phyloP scores from a whole-genome alignment of 2,329 filamentous ascomycete species.

The Xylariales sp. region DNA sequence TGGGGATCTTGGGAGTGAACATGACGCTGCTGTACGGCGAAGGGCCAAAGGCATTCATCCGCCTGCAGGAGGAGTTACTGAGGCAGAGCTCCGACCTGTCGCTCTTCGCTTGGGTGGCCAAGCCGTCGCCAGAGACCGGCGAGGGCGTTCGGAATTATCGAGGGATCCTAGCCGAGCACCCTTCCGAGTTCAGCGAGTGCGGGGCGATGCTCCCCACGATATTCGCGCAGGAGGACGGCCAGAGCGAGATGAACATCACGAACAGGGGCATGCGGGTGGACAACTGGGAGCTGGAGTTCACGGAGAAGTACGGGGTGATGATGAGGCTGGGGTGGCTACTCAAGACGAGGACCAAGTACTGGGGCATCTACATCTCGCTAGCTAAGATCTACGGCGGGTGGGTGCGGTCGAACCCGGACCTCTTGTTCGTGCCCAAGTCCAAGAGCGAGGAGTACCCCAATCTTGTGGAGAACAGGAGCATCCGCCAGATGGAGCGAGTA shows the following conservation, averaged over 20 bases:
- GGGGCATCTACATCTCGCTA: not conserved
- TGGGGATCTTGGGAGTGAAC: slow-evolving; percentile 25
- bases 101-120: slow-evolving; percentile 2
- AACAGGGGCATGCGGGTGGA: not conserved
- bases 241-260: not conserved
- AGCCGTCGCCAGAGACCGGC: not conserved
- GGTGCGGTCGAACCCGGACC: not conserved
- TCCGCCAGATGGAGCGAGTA: too few relatives aligned
- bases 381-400: not conserved
- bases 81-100: not conserved
- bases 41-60: slow-evolving; percentile 19
- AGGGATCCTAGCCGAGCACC: not conserved
- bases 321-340: not conserved
- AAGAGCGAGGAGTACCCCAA: too few relatives aligned
- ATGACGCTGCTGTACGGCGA: slow-evolving; percentile 28
- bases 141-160: not conserved
- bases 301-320: not conserved
- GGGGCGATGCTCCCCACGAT: not conserved
- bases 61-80: slow-evolving; percentile 26
- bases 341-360: not conserved
- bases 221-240: not conserved
- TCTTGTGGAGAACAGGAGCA: too few relatives aligned
- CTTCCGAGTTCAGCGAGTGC: not conserved
- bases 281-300: not conserved
- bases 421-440: too few relatives aligned